A percentile compares a stretch with the other conserved stretches of the same genome.
Evolutionary conservation across 441 rosid genomes (phyloP).

Genomic region (Biscutella laevigata): DNA sequence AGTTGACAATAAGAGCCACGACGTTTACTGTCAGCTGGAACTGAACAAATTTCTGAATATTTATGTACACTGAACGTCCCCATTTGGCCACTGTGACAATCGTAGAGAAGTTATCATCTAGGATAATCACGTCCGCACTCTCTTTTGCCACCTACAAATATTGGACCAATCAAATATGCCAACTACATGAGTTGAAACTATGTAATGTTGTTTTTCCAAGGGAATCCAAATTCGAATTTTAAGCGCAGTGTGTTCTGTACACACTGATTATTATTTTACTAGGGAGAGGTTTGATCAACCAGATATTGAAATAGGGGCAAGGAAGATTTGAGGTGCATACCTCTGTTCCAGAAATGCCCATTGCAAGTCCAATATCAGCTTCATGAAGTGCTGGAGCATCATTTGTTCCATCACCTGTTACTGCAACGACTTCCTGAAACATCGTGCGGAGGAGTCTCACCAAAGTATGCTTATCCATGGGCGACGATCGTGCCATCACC

Average conservation of each 20-base stretch:
- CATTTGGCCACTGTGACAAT: slow-evolving; percentile 64
- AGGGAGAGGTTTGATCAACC: neutral
- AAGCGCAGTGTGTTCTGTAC: neutral
- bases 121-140: slow-evolving; percentile 63
- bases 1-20: slow-evolving; percentile 57
- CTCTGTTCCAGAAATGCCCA: slow-evolving; percentile 85
- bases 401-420: slow-evolving; percentile 76
- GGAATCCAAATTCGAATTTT: neutral
- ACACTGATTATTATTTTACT: neutral
- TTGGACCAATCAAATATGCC: neutral
- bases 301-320: neutral
- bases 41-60: slow-evolving; percentile 65
- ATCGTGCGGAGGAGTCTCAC: slow-evolving; percentile 60
- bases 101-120: slow-evolving; percentile 62
- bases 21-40: slow-evolving; percentile 62
- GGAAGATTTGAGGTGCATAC: slow-evolving; percentile 27
- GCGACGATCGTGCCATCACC: slow-evolving; percentile 81
- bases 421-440: slow-evolving; percentile 70
- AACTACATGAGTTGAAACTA: neutral
- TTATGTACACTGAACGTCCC: slow-evolving; percentile 73
- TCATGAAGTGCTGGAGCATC: slow-evolving; percentile 85
- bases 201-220: neutral
- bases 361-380: slow-evolving; percentile 72
- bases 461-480: slow-evolving; percentile 64
- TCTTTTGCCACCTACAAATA: slow-evolving; percentile 57